phyloP scores from a whole-genome alignment of 2,329 filamentous ascomycete species.

The Tolypocladium inflatum region DNA sequence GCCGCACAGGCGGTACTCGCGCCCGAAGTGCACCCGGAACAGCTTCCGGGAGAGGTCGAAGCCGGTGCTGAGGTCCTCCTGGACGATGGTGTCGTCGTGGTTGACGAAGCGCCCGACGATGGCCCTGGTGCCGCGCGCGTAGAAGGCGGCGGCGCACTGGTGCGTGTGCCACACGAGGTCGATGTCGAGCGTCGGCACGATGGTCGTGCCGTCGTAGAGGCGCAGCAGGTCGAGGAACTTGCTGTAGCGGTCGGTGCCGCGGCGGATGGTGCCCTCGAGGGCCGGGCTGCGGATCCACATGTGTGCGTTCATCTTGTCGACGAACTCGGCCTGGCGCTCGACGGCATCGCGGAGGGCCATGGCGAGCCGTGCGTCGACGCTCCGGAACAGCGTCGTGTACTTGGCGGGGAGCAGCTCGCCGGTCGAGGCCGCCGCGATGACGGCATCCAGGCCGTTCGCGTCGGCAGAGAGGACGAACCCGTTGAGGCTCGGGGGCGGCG shows the following conservation, averaged over 20 bases:
- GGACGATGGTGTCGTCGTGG: constrained; percentile 27
- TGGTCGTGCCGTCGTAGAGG: constrained; percentile 13
- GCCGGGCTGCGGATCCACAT: constrained; percentile 29
- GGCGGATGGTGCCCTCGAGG: constrained; percentile 20
- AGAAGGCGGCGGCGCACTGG: constrained; percentile 21
- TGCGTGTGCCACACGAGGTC: constrained; percentile 35
- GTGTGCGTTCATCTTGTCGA: constrained; percentile 28
- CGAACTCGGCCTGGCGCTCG: constrained; percentile 25
- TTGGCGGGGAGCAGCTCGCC: not conserved
- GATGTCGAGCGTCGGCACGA: constrained; percentile 31
- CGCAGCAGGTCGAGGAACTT: constrained; percentile 26
- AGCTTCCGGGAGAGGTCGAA: constrained; percentile 17
- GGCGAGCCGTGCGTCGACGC: not conserved
- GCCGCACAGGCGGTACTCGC: constrained; percentile 23
- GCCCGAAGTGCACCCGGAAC: constrained; percentile 20
- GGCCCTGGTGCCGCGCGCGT: constrained; percentile 11
- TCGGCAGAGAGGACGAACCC: not conserved
- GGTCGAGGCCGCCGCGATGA: not conserved
- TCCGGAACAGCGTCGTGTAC: not conserved
- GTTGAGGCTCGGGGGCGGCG: not conserved
- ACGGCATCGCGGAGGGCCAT: constrained; percentile 20
- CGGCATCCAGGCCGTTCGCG: not conserved
- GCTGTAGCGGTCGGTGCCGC: constrained; percentile 26
- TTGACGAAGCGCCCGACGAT: constrained; percentile 19
- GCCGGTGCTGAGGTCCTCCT: constrained; percentile 14